Evolutionary conservation across 352 stramenopile genomes (phyloP).

Genomic region (Vaucheria bursata): DNA sequence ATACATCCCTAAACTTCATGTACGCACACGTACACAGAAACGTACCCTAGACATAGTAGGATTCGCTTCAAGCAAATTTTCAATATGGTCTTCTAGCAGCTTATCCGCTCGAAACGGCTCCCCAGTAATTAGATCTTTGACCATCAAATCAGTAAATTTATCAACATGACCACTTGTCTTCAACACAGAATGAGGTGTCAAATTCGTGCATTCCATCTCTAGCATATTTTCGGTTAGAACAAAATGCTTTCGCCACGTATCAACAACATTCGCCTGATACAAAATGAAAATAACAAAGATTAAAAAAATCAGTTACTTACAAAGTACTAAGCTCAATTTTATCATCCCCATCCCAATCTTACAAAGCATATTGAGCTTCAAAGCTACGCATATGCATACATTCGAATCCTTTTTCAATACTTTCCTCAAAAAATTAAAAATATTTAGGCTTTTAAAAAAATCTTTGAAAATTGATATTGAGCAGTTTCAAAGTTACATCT

Average conservation of each 20-base stretch:
- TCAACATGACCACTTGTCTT: constrained; percentile 97
- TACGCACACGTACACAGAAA: too few species aligned
- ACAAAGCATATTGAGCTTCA: too few species aligned
- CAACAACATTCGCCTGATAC: constrained; percentile 78
- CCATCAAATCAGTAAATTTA: constrained; percentile 98
- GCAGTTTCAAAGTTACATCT: too few species aligned
- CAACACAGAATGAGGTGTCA: constrained; percentile 92
- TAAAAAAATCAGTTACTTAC: too few species aligned
- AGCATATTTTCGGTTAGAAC: constrained; percentile 96
- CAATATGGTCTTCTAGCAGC: constrained; percentile 96
- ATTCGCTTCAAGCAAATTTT: constrained; percentile 75
- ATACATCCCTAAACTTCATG: too few species aligned
- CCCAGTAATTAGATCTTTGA: constrained; percentile 67
- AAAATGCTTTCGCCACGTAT: constrained; percentile 94
- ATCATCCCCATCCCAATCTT: too few species aligned
- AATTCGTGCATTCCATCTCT: constrained; percentile 96
- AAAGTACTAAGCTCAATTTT: too few species aligned
- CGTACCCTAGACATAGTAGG: constrained; percentile 24
- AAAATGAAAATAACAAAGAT: background rate
- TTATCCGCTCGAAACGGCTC: constrained; percentile 99
- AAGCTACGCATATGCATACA: too few species aligned
- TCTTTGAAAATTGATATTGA: too few species aligned
- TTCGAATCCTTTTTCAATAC: too few species aligned
- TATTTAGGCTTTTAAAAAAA: too few species aligned
- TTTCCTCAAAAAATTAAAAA: too few species aligned